Conservation (phyloP, 2,329 filamentous ascomycete species). For the Colletotrichum cuscutae region DNA sequence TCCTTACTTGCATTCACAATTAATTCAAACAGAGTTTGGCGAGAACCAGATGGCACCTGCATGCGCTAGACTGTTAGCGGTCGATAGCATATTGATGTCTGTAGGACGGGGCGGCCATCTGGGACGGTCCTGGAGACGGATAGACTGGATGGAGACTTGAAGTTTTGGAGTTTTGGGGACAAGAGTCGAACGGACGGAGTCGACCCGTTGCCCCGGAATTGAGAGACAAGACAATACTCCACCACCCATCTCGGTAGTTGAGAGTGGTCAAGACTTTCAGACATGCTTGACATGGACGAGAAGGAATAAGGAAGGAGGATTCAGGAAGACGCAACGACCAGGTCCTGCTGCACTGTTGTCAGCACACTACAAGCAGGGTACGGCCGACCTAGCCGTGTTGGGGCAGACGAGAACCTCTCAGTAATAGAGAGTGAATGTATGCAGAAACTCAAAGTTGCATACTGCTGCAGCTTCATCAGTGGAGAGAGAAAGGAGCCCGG, state of each 20-base stretch:
- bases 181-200: background rate
- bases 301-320: background rate
- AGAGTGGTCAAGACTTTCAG: background rate
- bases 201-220: constrained; percentile 11
- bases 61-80: background rate
- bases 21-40: background rate
- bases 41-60: background rate
- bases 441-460: constrained; percentile 6
- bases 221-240: background rate
- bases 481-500: background rate
- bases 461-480: constrained; percentile 3
- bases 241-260: constrained; percentile 16
- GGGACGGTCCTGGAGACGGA: background rate
- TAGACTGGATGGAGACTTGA: background rate
- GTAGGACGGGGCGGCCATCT: background rate
- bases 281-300: background rate
- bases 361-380: background rate
- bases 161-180: background rate
- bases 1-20: background rate
- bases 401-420: background rate
- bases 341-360: background rate
- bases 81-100: background rate
- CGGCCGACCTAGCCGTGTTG: background rate
- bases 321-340: background rate
- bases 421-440: background rate